Conservation (phyloP, 306 rosid species). For the Vigna hirtella region DNA sequence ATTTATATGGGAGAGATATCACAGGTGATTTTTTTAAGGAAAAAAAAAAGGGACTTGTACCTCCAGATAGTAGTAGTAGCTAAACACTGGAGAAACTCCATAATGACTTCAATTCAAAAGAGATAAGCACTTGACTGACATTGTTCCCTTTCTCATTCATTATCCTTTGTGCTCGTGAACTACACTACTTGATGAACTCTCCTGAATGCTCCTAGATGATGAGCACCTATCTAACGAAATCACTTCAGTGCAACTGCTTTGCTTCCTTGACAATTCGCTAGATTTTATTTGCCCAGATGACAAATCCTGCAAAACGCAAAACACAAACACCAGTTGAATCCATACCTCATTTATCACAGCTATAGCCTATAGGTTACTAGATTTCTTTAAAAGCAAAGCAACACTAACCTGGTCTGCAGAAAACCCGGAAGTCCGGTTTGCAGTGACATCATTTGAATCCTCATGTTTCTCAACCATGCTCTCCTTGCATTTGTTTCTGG, state of each 20-base stretch:
- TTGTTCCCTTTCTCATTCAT: constrained; percentile 47
- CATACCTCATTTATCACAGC: constrained; percentile 7
- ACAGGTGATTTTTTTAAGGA: background rate
- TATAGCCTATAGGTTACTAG: constrained; percentile 30
- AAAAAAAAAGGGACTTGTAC: background rate
- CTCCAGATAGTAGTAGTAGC: constrained; percentile 33
- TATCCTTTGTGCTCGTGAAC: constrained; percentile 53
- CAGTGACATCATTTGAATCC: constrained; percentile 67
- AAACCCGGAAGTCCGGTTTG: constrained; percentile 80
- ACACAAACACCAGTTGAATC: constrained; percentile 17
- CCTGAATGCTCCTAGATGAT: constrained; percentile 70
- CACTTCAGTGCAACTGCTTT: constrained; percentile 53
- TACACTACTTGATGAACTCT: constrained; percentile 72
- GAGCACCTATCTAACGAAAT: constrained; percentile 77
- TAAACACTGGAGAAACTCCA: constrained; percentile 23
- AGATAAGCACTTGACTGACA: constrained; percentile 18
- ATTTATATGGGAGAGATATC: constrained; percentile 13
- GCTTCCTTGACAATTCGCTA: constrained; percentile 55
- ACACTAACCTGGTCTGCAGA: constrained; percentile 72
- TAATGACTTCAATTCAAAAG: background rate
- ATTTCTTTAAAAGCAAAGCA: constrained; percentile 18
- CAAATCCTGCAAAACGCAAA: constrained; percentile 59
- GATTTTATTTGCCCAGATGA: constrained; percentile 56
- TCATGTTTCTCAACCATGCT: constrained; percentile 60
- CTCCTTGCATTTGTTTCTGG: constrained; percentile 60